Evolutionary conservation across 225 moss, liverwort and hornwort species (phyloP), one percentile per base, ranked within the genome.

Genomic region (Sphagnum tenellum): DNA sequence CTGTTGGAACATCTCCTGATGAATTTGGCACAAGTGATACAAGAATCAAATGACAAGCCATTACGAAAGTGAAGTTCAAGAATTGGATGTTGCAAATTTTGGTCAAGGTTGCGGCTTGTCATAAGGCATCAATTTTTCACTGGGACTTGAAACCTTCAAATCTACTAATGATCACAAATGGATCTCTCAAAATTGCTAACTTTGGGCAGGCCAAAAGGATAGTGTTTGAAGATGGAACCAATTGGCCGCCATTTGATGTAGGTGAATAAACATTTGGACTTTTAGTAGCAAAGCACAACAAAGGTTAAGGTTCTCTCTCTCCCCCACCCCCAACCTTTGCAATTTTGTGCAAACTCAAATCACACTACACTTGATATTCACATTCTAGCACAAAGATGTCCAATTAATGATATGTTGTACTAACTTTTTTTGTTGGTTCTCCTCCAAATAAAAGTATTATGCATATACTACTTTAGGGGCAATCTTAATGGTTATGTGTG

Each of bases 131-230:
- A 12, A 68, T 93, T 65, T 61, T 98, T 6, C 96, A 98, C 66
- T 79, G 96, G 45, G 96, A 98, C 71, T 79, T 98, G 69, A 98
- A 93, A 77, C 93, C 96, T 45, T 88, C 81, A 5, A 98, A 98
- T 79, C 73, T 98, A 2, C 69, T 98, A 77, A 76, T 89, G 59
- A 76, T 79, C 45, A 77, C 56, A 48, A 85, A 92, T 70, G 89
- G 96, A 64, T 76, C 66, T 64, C 74, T 98, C 3, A 98, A 93
- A 76, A 69, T 93, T 72, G 92, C 92, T 53, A 92, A 98, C 74
- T 98, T 98, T 53, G 96, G 96, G 48, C 87, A 85, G 69, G 96
- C 96, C 7, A 87, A 92, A 59, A 29, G 29, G 29, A 29, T 1
- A 29, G 29, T 29, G 29, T 29, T 1, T 29, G 29, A 29, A 29